A percentile compares a stretch with the other conserved stretches of the same genome.
These are phyloP conservation scores for Kodamaea kakaduensis DNA, from an alignment of 805 yeast genomes.

Conservation along the genomic window DNA sequence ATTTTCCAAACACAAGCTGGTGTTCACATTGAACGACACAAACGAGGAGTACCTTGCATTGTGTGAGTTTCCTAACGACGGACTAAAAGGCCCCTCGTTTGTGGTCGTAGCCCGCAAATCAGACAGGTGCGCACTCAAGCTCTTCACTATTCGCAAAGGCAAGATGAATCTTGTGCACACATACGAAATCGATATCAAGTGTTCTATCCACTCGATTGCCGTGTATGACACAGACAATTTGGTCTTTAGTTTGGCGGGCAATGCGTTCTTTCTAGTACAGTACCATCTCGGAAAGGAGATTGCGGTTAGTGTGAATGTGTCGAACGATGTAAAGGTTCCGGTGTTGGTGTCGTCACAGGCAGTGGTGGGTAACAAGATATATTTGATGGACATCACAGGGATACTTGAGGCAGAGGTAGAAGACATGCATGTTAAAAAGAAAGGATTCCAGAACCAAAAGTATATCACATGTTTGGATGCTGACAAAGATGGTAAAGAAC, in stretches of 20 bases:
- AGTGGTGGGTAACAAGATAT: background rate
- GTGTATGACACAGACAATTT: slow-evolving; percentile 12
- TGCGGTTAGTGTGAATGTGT: background rate
- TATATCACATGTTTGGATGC: slow-evolving; percentile 7
- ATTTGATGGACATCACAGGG: slow-evolving; percentile 5
- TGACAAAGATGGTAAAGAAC: slow-evolving; percentile 4
- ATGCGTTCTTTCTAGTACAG: slow-evolving; percentile 12
- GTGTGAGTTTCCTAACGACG: slow-evolving; percentile 4
- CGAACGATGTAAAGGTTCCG: slow-evolving; percentile 5
- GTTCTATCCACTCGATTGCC: slow-evolving; percentile 13
- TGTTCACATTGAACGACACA: slow-evolving; percentile 8
- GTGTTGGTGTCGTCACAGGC: slow-evolving; percentile 4
- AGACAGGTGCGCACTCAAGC: slow-evolving; percentile 1
- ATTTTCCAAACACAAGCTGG: slow-evolving; percentile 8
- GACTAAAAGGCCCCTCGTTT: slow-evolving; percentile 10
- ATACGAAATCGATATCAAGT: slow-evolving; percentile 2
- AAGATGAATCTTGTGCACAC: slow-evolving; percentile 4
- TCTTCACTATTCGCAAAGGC: slow-evolving; percentile 3
- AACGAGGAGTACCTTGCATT: slow-evolving; percentile 20
- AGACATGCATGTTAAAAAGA: background rate
- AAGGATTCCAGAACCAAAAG: background rate
- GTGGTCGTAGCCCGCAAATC: slow-evolving; percentile 15
- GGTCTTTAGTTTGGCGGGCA: slow-evolving; percentile 18
- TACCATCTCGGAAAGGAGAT: slow-evolving; percentile 3
- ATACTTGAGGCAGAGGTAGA: slow-evolving; percentile 2